These are phyloP conservation scores for Tolypocladium album DNA, from an alignment of 2,329 filamentous ascomycete genomes.

Conservation along the genomic window DNA sequence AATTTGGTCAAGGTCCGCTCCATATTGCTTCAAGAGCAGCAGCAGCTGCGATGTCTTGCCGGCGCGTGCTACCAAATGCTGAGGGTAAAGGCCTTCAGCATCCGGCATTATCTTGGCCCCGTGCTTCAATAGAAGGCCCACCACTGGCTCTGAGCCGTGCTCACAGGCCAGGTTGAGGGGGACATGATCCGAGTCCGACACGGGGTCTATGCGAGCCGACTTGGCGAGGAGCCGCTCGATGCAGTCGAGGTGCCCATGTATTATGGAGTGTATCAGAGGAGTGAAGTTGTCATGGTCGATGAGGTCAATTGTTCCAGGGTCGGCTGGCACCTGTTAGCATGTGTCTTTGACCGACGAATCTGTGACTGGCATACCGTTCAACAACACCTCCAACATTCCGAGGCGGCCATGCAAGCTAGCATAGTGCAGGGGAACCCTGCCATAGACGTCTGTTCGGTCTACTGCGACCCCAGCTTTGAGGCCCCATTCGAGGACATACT, in stretches of 20 bases:
- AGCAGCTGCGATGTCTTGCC: slow-evolving; percentile 73
- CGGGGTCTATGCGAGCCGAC: slow-evolving; percentile 76
- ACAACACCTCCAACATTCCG: slow-evolving; percentile 67
- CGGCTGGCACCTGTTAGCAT: slow-evolving; percentile 32
- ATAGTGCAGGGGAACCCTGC: slow-evolving; percentile 86
- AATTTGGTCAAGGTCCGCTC: slow-evolving; percentile 80
- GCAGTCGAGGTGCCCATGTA: slow-evolving; percentile 72
- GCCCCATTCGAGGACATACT: slow-evolving; percentile 65
- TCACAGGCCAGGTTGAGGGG: slow-evolving; percentile 93
- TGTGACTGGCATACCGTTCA: slow-evolving; percentile 45
- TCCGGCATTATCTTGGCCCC: slow-evolving; percentile 80
- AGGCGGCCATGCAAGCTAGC: slow-evolving; percentile 89
- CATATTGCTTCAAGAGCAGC: slow-evolving; percentile 70
- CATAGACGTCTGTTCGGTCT: slow-evolving; percentile 81
- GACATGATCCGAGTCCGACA: slow-evolving; percentile 81
- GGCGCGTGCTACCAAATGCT: slow-evolving; percentile 87
- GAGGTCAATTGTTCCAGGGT: slow-evolving; percentile 67
- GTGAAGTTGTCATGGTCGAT: slow-evolving; percentile 98
- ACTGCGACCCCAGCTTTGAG: slow-evolving; percentile 68
- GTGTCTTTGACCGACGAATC: not conserved
- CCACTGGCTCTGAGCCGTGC: slow-evolving; percentile 75
- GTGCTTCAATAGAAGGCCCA: slow-evolving; percentile 72
- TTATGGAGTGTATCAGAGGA: slow-evolving; percentile 87
- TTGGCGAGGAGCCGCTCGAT: slow-evolving; percentile 67
- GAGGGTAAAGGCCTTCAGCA: slow-evolving; percentile 92